Evolutionary conservation across 78 protist species (phyloP).

Genomic region (Cavenderia fasciculata): DNA sequence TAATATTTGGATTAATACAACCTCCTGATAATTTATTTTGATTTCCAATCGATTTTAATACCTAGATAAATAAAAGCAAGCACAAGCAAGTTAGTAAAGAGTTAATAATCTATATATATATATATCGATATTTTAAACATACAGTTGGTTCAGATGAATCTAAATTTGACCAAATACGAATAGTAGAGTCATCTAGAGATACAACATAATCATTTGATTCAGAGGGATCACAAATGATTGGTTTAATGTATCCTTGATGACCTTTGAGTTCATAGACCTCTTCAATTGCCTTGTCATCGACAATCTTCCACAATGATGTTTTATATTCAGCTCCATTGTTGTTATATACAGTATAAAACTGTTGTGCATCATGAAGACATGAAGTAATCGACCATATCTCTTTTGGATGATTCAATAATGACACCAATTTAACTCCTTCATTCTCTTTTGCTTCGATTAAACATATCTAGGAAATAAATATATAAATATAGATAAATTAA

Average conservation of each 20-base stretch:
- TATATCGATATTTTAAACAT: not conserved
- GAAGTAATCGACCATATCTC: constrained; percentile 77
- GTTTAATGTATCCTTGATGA: constrained; percentile 58
- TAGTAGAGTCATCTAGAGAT: constrained; percentile 46
- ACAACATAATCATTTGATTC: constrained; percentile 51
- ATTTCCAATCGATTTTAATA: constrained; percentile 29
- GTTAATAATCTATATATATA: not conserved
- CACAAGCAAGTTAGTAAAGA: not conserved
- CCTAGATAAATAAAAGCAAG: not conserved
- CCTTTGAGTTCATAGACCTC: constrained; percentile 58
- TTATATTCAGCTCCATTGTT: constrained; percentile 23
- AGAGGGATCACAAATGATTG: constrained; percentile 79
- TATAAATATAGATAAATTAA: no score
- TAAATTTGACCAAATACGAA: constrained; percentile 46
- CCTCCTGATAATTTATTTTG: constrained; percentile 58
- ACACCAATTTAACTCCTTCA: constrained; percentile 42
- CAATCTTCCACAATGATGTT: constrained; percentile 60
- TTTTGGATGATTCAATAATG: constrained; percentile 64
- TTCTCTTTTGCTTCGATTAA: constrained; percentile 34
- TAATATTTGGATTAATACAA: constrained; percentile 50
- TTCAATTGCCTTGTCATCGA: not conserved
- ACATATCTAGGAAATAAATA: no score
- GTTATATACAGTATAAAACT: constrained; percentile 71
- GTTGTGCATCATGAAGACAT: constrained; percentile 46
- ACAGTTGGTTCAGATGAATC: constrained; percentile 24